These are phyloP conservation scores for Aspergillus viridinutans DNA, from an alignment of 2,329 filamentous ascomycete genomes.

Conservation along the genomic window DNA sequence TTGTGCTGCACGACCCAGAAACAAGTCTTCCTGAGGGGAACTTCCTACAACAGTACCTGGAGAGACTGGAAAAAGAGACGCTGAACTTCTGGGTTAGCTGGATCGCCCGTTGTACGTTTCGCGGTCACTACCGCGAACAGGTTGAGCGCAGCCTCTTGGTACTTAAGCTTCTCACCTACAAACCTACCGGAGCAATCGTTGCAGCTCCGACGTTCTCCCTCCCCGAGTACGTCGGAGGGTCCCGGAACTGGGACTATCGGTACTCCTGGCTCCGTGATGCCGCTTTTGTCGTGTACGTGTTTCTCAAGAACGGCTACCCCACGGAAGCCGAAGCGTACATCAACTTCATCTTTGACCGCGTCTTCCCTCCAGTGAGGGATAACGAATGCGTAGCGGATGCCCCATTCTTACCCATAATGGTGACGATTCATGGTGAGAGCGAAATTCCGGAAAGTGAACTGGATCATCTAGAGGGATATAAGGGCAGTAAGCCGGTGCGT, in stretches of 20 bases:
- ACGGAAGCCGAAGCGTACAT: slow-evolving; percentile 75
- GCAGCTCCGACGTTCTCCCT: slow-evolving; percentile 74
- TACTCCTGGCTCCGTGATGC: slow-evolving; percentile 75
- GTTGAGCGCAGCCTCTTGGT: slow-evolving; percentile 68
- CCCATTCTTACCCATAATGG: slow-evolving; percentile 68
- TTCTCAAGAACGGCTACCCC: slow-evolving; percentile 70
- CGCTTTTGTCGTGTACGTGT: slow-evolving; percentile 71
- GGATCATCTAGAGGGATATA: slow-evolving; percentile 67
- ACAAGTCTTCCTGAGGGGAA: slow-evolving; percentile 54
- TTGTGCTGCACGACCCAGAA: slow-evolving; percentile 62
- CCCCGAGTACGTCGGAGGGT: slow-evolving; percentile 69
- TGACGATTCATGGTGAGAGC: slow-evolving; percentile 69
- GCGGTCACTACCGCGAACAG: slow-evolving; percentile 68
- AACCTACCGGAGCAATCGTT: slow-evolving; percentile 73
- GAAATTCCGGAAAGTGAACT: slow-evolving; percentile 69
- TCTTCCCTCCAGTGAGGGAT: slow-evolving; percentile 47
- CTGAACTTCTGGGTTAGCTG: slow-evolving; percentile 70
- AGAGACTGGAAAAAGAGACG: slow-evolving; percentile 64
- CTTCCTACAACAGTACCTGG: slow-evolving; percentile 57
- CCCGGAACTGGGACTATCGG: slow-evolving; percentile 47
- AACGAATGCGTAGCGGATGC: slow-evolving; percentile 52
- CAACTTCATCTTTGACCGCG: slow-evolving; percentile 69
- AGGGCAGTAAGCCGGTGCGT: slow-evolving; percentile 65
- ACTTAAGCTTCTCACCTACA: slow-evolving; percentile 71
- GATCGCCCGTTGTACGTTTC: slow-evolving; percentile 66